Base-by-base conservation (phyloP, 139 green algal species). In the Spirogloea muscicola region DNA sequence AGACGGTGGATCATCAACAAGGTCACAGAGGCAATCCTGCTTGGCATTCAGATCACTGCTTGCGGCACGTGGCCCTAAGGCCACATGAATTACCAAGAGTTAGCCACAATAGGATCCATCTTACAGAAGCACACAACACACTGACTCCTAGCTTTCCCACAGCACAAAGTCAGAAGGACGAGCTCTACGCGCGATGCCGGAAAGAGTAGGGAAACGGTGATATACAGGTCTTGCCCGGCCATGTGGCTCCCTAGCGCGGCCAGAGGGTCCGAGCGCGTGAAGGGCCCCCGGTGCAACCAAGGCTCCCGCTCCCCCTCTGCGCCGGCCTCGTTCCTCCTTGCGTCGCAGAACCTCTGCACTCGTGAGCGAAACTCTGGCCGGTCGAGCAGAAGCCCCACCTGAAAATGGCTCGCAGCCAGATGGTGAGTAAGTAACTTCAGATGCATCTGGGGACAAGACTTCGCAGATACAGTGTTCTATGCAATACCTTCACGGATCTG, bases 321-420 rank as follows among this genome's bases (percentile, higher is more conserved):
- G n/a, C n/a, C n/a, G n/a, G n/a, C n/a, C n/a, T n/a, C n/a, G 33
- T 27, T 37, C 13, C 33, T 27, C n/a, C 60, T 37, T 29, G 36
- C 16, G 33, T 27, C 60, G 34, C 60, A 68, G 60, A 55, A 68
- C 34, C 16, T 18, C 60, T 44, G 33, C 38, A 68, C 60, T 2
- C 34, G 33, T 21, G 49, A 25, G 21, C 36, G n/a, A n/a, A 68
- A n/a, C 38, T 68, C 60, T 1, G 60, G 33, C 2, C 60, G 60
- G 37, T 68, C 60, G n/a, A 68, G 31, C 1, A 68, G 60, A 37
- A 68, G 60, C 10, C 37, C 38, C 60, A 68, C 57, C 57, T n/a
- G n/a, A n/a, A n/a, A n/a, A n/a, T n/a, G n/a, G n/a, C n/a, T n/a
- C n/a, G n/a, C n/a, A n/a, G n/a, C n/a, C n/a, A n/a, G n/a, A n/a